Evolutionary conservation across 139 green algal species (phyloP).

Genomic region (Monoraphidium neglectum): DNA sequence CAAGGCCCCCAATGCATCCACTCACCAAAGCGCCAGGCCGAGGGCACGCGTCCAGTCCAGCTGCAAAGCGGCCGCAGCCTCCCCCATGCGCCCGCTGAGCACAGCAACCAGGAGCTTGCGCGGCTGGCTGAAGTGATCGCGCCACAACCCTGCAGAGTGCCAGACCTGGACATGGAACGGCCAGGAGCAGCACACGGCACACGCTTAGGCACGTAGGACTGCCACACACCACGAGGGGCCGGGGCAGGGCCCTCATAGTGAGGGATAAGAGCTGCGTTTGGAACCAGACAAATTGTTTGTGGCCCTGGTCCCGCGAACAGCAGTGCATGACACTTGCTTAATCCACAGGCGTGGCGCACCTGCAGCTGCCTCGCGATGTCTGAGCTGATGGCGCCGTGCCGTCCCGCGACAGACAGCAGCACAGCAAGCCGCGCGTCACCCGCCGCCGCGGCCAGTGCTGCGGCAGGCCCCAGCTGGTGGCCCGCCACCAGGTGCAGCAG

Average conservation of each 20-base stretch:
- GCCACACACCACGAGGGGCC: neutral
- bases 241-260: neutral
- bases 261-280: too few species aligned
- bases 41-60: slow-evolving; percentile 87
- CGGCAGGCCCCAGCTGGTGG: slow-evolving; percentile 47
- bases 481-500: slow-evolving; percentile 71
- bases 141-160: slow-evolving; percentile 7
- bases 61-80: slow-evolving; percentile 36
- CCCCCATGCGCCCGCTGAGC: slow-evolving; percentile 32
- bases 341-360: slow-evolving; percentile 42
- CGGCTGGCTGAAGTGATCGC: slow-evolving; percentile 11
- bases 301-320: too few species aligned
- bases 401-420: slow-evolving; percentile 64
- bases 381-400: neutral
- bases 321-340: neutral
- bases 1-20: too few species aligned
- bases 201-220: neutral
- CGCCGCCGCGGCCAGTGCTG: slow-evolving; percentile 52
- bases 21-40: slow-evolving; percentile 73
- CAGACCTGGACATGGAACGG: slow-evolving; percentile 6
- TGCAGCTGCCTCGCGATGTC: slow-evolving; percentile 67
- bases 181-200: neutral
- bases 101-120: slow-evolving; percentile 12
- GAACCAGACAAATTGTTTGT: too few species aligned
- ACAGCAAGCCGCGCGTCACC: slow-evolving; percentile 77